Evolutionary conservation across 805 yeast genomes (phyloP).

Genomic region (Priceomyces carsonii): DNA sequence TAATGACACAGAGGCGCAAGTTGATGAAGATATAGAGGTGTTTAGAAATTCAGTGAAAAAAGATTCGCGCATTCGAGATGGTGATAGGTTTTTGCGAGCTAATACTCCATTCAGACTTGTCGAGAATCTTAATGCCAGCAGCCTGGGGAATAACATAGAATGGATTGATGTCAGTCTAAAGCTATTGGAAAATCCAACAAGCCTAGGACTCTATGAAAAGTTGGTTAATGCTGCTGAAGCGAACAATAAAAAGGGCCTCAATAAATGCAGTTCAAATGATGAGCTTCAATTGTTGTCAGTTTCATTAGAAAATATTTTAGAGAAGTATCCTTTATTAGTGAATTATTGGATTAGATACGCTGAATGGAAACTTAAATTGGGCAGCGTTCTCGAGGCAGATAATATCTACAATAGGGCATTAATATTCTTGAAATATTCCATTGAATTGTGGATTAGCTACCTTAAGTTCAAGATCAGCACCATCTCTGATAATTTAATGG

Average conservation of each 20-base stretch:
- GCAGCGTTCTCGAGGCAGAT: conserved; percentile 37
- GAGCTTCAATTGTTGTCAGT: conserved; percentile 35
- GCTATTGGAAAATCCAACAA: conserved; percentile 34
- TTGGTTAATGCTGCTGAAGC: conserved; percentile 32
- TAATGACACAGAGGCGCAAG: no score
- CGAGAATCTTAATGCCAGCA: no score
- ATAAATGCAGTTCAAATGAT: conserved; percentile 31
- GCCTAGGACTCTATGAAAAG: conserved; percentile 37
- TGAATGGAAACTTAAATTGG: conserved; percentile 44
- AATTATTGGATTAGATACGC: conserved; percentile 64
- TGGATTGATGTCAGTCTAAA: conserved; percentile 34
- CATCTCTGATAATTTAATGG: conserved; percentile 24
- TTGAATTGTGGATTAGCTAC: conserved; percentile 53
- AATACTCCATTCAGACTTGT: no score
- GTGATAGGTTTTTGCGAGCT: no score
- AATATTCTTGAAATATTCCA: conserved; percentile 40
- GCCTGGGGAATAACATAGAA: conserved; percentile 13
- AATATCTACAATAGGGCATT: conserved; percentile 42
- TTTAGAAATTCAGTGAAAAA: no score
- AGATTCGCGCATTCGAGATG: no score
- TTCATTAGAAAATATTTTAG: conserved; percentile 44
- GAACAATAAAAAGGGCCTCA: conserved; percentile 26
- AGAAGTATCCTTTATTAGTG: conserved; percentile 49
- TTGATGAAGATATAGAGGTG: no score
- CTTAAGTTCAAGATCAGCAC: conserved; percentile 41